A percentile compares a stretch with the other conserved stretches of the same genome.
Conservation (phyloP, 495 filamentous ascomycete genomes). For the Penicillium fimorum region DNA sequence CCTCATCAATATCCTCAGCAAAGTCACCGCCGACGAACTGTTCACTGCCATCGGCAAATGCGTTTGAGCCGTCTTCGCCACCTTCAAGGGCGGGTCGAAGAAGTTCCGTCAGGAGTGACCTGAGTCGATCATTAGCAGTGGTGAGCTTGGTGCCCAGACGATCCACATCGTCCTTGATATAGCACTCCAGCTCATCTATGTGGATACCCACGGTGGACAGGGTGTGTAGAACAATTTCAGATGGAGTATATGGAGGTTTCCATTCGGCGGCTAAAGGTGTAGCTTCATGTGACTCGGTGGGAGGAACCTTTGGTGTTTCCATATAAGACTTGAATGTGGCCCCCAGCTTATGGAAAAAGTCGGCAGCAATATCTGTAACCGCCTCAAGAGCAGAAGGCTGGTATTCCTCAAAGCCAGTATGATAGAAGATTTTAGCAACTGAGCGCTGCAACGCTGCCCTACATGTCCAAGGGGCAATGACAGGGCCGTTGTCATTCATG, state of each 20-base stretch:
- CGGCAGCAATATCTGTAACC: slow-evolving; percentile 83
- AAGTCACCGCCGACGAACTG: slow-evolving; percentile 97
- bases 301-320: slow-evolving; percentile 71
- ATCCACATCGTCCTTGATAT: slow-evolving; percentile 92
- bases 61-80: slow-evolving; percentile 79
- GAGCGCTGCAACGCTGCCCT: slow-evolving; percentile 83
- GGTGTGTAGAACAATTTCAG: slow-evolving; percentile 85
- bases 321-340: slow-evolving; percentile 75
- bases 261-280: slow-evolving; percentile 37
- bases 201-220: slow-evolving; percentile 79
- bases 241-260: slow-evolving; percentile 68
- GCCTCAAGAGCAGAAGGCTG: slow-evolving; percentile 91
- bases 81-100: slow-evolving; percentile 84
- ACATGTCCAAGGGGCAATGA: slow-evolving; percentile 77
- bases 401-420: slow-evolving; percentile 95
- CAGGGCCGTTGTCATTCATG: slow-evolving; percentile 79
- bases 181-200: slow-evolving; percentile 76
- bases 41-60: slow-evolving; percentile 94
- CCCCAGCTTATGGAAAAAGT: slow-evolving; percentile 84
- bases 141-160: slow-evolving; percentile 78
- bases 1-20: slow-evolving; percentile 93
- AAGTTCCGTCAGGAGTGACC: slow-evolving; percentile 81
- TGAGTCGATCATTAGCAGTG: slow-evolving; percentile 89
- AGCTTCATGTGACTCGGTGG: slow-evolving; percentile 38
- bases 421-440: slow-evolving; percentile 91